Base-by-base conservation (phyloP, 2,329 filamentous ascomycete genomes). In the Epichloe sibirici region DNA sequence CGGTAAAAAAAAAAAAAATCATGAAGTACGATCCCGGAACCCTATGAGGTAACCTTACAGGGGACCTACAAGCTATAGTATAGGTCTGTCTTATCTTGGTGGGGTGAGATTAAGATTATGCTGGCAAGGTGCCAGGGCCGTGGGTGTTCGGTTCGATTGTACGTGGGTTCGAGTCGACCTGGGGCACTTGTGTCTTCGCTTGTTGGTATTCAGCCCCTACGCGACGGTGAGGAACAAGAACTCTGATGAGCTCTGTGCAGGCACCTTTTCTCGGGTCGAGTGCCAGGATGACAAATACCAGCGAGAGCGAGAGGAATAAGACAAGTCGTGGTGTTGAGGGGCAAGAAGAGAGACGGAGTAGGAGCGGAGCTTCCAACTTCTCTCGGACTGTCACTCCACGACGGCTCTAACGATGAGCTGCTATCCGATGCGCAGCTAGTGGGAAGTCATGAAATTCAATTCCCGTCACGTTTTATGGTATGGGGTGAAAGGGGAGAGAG, bases 71-170 rank as follows among this genome's bases (percentile, higher is more conserved):
- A 51, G 44, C 35, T 28, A 37, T 31, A 1, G 17, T 17, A 17
- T 17, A 17, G 17, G 17, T 17, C 17, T 17, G 28, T 35, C 31
- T 44, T 28, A 46, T 38, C 25, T 44, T 37, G 45, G 28, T 25
- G 12, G 37, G 45, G 46, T 31, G 49, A 51, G 49, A 51, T 51
- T 35, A 46, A 53, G 53, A 53, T 48, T 25, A 40, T n/a, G 25
- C 23, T 15, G 45, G 39, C 51, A 13, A 28, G 49, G 42, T 37
- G 11, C 39, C 25, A 40, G 48, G 39, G 44, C 31, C 17, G 42
- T 43, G 51, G 34, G 38, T 13, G 34, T 43, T 43, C 17, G 28
- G 48, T 52, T 15, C 5, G 35, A 12, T 25, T 38, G 47, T 39
- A 38, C 28, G 45, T 13, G 35, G 28, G 17, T 21, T 48, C 38